These are phyloP conservation scores for Blepharisma japonicum DNA, from an alignment of 73 alveolate species.

Conservation along the genomic window DNA sequence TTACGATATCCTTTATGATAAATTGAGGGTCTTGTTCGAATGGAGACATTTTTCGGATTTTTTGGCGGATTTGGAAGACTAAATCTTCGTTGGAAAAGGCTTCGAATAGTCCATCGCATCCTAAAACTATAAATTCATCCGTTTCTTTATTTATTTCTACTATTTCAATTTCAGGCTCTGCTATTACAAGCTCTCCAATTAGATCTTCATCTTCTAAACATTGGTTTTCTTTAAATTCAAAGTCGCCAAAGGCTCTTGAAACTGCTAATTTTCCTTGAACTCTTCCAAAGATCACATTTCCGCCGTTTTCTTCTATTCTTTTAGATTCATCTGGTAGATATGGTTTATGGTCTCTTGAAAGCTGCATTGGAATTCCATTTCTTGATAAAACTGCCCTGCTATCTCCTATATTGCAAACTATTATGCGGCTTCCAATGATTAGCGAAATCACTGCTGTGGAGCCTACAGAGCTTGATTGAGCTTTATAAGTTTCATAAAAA, in stretches of 20 bases:
- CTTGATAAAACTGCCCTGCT: slow-evolving; percentile 45
- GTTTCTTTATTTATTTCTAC: not conserved
- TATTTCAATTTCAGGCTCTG: not conserved
- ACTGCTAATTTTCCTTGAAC: slow-evolving; percentile 44
- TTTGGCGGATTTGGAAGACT: not conserved
- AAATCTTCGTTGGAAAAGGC: not conserved
- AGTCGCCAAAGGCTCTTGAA: slow-evolving; percentile 57
- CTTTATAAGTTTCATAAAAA: not conserved
- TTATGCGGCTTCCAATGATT: not conserved
- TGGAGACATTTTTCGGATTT: not conserved
- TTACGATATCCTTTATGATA: not conserved
- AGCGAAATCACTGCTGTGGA: no score
- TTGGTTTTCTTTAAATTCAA: slow-evolving; percentile 25
- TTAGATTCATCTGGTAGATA: slow-evolving; percentile 67
- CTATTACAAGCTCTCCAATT: not conserved
- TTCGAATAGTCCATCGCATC: slow-evolving; percentile 10
- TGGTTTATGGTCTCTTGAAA: slow-evolving; percentile 88
- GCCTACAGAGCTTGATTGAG: no score
- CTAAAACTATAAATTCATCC: slow-evolving; percentile 5
- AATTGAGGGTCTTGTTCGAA: not conserved
- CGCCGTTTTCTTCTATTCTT: slow-evolving; percentile 43
- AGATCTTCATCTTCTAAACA: not conserved
- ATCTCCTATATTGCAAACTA: not conserved
- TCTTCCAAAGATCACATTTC: slow-evolving; percentile 44
- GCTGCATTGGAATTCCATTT: slow-evolving; percentile 41